Percentiles rank a stretch among this genome's conserved stretches.
These are phyloP conservation scores for Colletotrichum sp. DNA, from an alignment of 2,329 filamentous ascomycete genomes.

Conservation along the genomic window DNA sequence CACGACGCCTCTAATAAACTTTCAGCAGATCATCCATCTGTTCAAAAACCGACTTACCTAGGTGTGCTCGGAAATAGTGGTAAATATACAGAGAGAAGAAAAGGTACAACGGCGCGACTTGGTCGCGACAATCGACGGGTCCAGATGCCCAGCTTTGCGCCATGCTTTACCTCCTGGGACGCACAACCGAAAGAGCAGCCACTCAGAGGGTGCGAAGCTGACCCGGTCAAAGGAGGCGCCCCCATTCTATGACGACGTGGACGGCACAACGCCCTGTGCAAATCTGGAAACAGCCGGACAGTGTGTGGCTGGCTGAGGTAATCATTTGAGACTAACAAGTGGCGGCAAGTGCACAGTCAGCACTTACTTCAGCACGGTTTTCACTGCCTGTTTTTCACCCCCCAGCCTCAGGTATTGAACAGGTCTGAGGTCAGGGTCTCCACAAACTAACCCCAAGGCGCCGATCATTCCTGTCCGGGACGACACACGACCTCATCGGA, in stretches of 20 bases:
- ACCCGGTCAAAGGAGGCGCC: conserved; percentile 5
- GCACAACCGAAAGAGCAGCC: neutral
- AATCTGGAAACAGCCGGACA: neutral
- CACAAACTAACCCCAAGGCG: neutral
- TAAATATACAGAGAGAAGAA: neutral
- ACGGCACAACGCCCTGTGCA: neutral
- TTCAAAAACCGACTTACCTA: neutral
- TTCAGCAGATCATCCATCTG: neutral
- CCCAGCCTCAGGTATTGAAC: neutral
- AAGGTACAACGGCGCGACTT: neutral
- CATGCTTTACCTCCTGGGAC: neutral
- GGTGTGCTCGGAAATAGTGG: neutral
- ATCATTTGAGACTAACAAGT: neutral
- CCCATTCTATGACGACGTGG: conserved; percentile 14
- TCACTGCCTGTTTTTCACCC: neutral
- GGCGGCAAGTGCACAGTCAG: neutral
- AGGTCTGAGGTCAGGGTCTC: conserved; percentile 22
- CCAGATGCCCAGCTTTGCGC: neutral
- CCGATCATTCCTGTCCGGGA: conserved; percentile 21
- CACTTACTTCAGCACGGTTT: neutral
- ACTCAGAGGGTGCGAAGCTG: neutral
- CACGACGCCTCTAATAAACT: neutral
- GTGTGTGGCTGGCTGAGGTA: neutral
- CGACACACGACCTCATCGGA: conserved; percentile 23
- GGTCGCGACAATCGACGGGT: neutral